Base-by-base conservation (phyloP, 768 basidiomycete species). In the Podaxis sp. region DNA sequence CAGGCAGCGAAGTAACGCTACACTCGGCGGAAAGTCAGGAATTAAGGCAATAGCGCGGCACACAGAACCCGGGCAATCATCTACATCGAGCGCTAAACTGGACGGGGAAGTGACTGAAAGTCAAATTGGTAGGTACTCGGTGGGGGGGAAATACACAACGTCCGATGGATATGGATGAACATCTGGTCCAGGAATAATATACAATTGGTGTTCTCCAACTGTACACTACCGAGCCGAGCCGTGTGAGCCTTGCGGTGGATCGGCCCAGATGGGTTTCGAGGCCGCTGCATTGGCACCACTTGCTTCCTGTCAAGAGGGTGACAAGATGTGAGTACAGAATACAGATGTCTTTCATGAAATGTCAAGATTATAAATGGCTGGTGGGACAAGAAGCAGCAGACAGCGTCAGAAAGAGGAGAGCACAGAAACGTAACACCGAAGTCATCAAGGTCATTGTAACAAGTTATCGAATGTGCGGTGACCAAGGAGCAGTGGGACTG, bases 251-350 rank as follows among this genome's bases (percentile, higher is more conserved):
- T 59, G 57, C 18, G 59, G 53, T 4, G 59, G 52, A 47, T 75
- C 67, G n/a, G 76, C 77, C 79, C 79, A 81, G 25, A 77, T 73
- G 32, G 79, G 79, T 65, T 78, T 79, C 61, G 68, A 66, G 14
- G 66, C 68, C 60, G 80, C 79, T 46, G 74, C 72, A 57, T 71
- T 62, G n/a, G 70, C 59, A 52, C 68, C 70, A 59, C 69, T 65
- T 56, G 68, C 61, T 51, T 66, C 57, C 73, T 75, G 66, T 27
- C 46, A 44, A 35, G n/a, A 59, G 54, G 57, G 50, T 38, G 7
- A 59, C 36, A 52, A 50, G 56, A 42, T 23, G 32, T 42, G 50
- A 48, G 42, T 62, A 65, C 52, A 64, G 57, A 65, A 48, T 48
- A 61, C 35, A 48, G 21, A 35, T 27, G 25, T 32, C 48, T 32